Conservation (phyloP, 495 filamentous ascomycete species). For the Sordaria brevicollis region DNA sequence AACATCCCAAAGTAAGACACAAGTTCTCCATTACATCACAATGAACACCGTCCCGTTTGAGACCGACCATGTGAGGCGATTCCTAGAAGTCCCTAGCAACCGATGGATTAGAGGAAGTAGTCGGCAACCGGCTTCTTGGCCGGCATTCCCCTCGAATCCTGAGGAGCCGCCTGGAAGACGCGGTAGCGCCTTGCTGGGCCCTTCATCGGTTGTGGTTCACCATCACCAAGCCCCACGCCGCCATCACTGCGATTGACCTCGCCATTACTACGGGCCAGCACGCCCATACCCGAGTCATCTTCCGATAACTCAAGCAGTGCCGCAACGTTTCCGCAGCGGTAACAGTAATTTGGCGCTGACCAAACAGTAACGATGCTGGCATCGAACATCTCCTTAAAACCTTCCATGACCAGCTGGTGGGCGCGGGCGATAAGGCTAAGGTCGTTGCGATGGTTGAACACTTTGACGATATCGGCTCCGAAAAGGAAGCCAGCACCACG, state of each 20-base stretch:
- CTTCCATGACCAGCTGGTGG: constrained; percentile 98
- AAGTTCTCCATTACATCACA: not conserved
- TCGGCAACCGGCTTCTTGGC: constrained; percentile 97
- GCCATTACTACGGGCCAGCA: constrained; percentile 68
- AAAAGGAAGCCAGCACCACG: constrained; percentile 95
- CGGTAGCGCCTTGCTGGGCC: constrained; percentile 87
- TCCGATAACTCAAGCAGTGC: constrained; percentile 89
- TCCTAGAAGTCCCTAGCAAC: not conserved
- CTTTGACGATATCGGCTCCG: constrained; percentile 89
- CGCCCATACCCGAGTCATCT: constrained; percentile 66
- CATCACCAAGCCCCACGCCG: constrained; percentile 8
- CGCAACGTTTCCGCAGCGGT: constrained; percentile 94
- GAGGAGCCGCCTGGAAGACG: constrained; percentile 93
- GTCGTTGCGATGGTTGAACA: constrained; percentile 90
- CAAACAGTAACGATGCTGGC: constrained; percentile 90
- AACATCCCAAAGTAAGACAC: not conserved
- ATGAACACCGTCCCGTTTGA: not conserved
- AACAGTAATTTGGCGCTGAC: constrained; percentile 97
- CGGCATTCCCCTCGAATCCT: constrained; percentile 95
- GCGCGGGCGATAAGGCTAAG: constrained; percentile 85
- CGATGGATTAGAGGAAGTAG: constrained; percentile 66
- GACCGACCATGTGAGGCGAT: not conserved
- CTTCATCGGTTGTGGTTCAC: constrained; percentile 23
- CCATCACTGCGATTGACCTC: constrained; percentile 51
- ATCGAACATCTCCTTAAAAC: constrained; percentile 99